Conservation (phyloP, 306 rosid genomes). For the Glycine latifolia region DNA sequence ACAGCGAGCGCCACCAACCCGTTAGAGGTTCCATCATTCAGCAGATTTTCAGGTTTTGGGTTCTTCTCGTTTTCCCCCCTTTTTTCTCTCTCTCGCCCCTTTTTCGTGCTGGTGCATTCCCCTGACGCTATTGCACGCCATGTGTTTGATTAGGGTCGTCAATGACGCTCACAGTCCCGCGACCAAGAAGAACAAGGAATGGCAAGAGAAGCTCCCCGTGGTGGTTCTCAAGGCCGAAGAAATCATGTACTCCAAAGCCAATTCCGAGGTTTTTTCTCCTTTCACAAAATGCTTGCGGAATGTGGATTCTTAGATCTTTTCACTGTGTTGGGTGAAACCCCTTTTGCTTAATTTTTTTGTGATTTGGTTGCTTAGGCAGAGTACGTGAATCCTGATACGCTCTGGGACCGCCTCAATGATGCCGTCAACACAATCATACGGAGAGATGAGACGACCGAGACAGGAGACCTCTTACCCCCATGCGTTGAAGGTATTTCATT, state of each 20-base stretch:
- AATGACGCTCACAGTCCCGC: conserved; percentile 70
- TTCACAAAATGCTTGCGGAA: conserved; percentile 39
- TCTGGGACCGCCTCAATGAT: conserved; percentile 94
- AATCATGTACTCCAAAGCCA: conserved; percentile 98
- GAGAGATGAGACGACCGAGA: conserved; percentile 87
- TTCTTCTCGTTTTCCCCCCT: conserved; percentile 30
- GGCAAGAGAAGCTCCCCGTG: conserved; percentile 89
- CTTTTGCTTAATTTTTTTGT: conserved; percentile 46
- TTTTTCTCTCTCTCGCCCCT: background rate
- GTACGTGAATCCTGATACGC: conserved; percentile 77
- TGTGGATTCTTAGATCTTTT: conserved; percentile 55
- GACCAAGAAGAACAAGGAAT: conserved; percentile 92
- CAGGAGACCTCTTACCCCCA: conserved; percentile 92
- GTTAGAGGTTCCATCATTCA: conserved; percentile 90
- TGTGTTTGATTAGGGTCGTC: conserved; percentile 94
- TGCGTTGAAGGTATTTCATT: conserved; percentile 91
- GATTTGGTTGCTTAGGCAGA: conserved; percentile 74
- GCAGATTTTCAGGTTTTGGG: conserved; percentile 94
- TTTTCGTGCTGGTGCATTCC: conserved; percentile 51
- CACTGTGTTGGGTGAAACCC: conserved; percentile 33
- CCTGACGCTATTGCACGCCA: conserved; percentile 57
- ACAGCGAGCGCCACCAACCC: conserved; percentile 96
- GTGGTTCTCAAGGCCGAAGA: conserved; percentile 97
- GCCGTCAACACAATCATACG: conserved; percentile 95
- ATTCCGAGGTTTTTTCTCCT: conserved; percentile 76